phyloP scores from a whole-genome alignment of 2,329 filamentous ascomycete genomes.

The Metarhizium album region DNA sequence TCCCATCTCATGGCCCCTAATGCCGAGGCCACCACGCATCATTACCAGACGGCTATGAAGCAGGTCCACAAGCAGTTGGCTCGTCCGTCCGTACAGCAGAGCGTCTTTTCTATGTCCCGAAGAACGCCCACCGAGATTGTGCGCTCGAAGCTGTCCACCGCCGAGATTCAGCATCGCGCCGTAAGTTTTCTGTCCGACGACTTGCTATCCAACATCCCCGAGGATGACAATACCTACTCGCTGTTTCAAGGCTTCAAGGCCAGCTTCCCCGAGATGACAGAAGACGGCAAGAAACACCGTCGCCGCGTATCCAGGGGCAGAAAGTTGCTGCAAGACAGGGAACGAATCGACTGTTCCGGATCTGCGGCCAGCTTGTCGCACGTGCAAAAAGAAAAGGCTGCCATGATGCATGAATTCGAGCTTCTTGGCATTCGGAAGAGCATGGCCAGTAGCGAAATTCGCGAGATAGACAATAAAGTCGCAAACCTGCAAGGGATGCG shows the following conservation, averaged over 20 bases:
- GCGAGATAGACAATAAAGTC: constrained; percentile 94
- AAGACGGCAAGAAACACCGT: constrained; percentile 60
- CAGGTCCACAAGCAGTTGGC: constrained; percentile 85
- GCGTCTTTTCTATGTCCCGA: constrained; percentile 81
- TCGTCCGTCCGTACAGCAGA: constrained; percentile 73
- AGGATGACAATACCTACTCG: constrained; percentile 76
- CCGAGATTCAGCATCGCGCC: constrained; percentile 90
- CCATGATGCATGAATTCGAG: constrained; percentile 75
- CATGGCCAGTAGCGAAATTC: constrained; percentile 94
- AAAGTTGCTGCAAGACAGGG: constrained; percentile 53
- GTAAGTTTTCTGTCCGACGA: constrained; percentile 84
- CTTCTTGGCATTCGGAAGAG: constrained; percentile 90
- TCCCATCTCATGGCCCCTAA: constrained; percentile 73
- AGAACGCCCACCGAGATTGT: constrained; percentile 91
- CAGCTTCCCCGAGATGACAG: constrained; percentile 60
- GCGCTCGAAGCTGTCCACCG: constrained; percentile 77
- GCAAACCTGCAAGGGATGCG: constrained; percentile 88
- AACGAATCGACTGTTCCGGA: constrained; percentile 42
- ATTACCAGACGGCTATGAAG: constrained; percentile 80
- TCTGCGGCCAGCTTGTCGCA: constrained; percentile 58
- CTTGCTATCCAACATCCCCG: constrained; percentile 78
- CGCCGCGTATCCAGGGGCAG: constrained; percentile 63
- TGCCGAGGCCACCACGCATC: constrained; percentile 39
- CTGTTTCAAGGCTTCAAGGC: constrained; percentile 96
- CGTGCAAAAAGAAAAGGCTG: constrained; percentile 69